Base-by-base conservation (phyloP, 2,329 filamentous ascomycete genomes). In the Cordyceps militaris region DNA sequence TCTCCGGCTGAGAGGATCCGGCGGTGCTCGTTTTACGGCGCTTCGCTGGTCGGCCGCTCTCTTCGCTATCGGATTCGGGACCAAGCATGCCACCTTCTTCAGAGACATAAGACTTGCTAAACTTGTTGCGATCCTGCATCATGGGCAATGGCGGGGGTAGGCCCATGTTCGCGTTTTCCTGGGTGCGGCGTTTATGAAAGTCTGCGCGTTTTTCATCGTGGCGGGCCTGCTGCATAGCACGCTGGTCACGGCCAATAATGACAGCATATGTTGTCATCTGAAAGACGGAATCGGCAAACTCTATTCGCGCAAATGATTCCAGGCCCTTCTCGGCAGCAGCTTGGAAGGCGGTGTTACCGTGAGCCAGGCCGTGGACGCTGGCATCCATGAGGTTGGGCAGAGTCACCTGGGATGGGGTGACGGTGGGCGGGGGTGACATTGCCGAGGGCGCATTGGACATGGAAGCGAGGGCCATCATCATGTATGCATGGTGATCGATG, bases 211-310 rank as follows among this genome's bases (percentile, higher is more conserved):
- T 77, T 66, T 80, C 77, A 59, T 83, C 77, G 57, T 74, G 73
- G 46, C 77, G 75, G 23, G 82, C 82, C 63, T 81, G 77, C 56
- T 78, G 72, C 62, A 83, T 71, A 10, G 84, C 84, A 54, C 77
- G 73, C 65, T 85, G 78, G 69, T 91, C 88, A 60, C 88, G 85
- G 56, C 87, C 88, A 28, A 92, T 82, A 58, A 88, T 81, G 63
- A 91, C 80, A 54, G 82, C 79, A 64, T 86, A 86, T 1, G 87
- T 90, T 53, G 85, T 89, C 84, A 92, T 88, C 71, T 89, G 88
- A 69, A 89, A 91, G 57, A 85, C 81, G 66, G 87, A 87, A 74
- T 92, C 88, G 63, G 81, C 79, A 67, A 92, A 91, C 65, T 85
- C 82, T 60, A 92, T 75, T 54, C 77, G 75, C 44, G 81, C 81